These are phyloP conservation scores for Annulohypoxylon nitens DNA, from an alignment of 495 filamentous ascomycete genomes.

Conservation along the genomic window DNA sequence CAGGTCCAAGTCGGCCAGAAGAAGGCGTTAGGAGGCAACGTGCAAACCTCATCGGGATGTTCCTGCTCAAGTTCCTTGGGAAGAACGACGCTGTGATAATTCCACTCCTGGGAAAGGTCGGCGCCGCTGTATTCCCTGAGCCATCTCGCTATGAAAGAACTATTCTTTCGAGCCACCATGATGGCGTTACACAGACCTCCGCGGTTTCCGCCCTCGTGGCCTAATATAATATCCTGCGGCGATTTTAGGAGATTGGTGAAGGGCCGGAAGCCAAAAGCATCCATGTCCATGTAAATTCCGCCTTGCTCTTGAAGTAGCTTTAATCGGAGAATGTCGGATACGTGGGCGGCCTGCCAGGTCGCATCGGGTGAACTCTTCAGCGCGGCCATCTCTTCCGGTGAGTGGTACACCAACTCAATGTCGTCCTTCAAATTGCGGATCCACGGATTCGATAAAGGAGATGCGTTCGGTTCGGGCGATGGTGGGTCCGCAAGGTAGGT, in stretches of 20 bases:
- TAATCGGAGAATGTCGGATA: slow-evolving; percentile 61
- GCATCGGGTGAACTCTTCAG: slow-evolving; percentile 49
- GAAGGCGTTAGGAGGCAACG: slow-evolving; percentile 59
- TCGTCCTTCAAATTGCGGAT: slow-evolving; percentile 54
- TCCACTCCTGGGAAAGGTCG: slow-evolving; percentile 58
- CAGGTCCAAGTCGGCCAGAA: slow-evolving; percentile 67
- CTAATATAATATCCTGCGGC: slow-evolving; percentile 57
- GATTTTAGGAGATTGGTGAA: slow-evolving; percentile 52
- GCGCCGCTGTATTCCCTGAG: slow-evolving; percentile 56
- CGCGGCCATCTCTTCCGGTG: slow-evolving; percentile 50
- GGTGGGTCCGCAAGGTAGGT: slow-evolving; percentile 58
- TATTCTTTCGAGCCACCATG: slow-evolving; percentile 58
- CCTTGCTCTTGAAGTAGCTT: slow-evolving; percentile 57
- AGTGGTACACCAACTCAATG: slow-evolving; percentile 59
- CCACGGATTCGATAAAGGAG: slow-evolving; percentile 59
- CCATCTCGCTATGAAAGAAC: slow-evolving; percentile 60
- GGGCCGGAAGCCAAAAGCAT: slow-evolving; percentile 58
- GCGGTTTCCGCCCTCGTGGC: slow-evolving; percentile 62
- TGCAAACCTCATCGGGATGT: slow-evolving; percentile 58
- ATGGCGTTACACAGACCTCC: slow-evolving; percentile 63
- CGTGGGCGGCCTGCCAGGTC: slow-evolving; percentile 57
- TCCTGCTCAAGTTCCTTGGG: slow-evolving; percentile 57
- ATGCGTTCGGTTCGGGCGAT: slow-evolving; percentile 52
- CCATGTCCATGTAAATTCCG: slow-evolving; percentile 62
- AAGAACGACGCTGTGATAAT: slow-evolving; percentile 60